Base-by-base conservation (phyloP, 495 filamentous ascomycete species). In the Hamigera avellanea region DNA sequence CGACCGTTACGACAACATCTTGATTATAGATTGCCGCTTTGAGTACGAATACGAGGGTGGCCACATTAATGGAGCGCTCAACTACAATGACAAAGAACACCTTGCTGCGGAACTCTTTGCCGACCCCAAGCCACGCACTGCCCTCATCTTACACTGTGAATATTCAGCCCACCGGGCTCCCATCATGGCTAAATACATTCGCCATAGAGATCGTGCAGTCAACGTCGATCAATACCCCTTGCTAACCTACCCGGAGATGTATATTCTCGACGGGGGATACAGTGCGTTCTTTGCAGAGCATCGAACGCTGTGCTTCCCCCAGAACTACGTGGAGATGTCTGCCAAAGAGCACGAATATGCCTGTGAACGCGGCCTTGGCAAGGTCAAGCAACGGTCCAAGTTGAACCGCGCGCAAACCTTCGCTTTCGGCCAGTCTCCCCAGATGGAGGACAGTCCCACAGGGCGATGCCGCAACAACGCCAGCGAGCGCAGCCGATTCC, bases 1-100 rank as follows among this genome's bases (percentile, higher is more conserved):
- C 39, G 67, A 75, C 12, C 47, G 71, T 1, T 96, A 79, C 49
- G 77, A 83, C 35, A 72, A 85, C 41, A 77, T 81, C 43, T 70
- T 91, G 55, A 66, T 99, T 45, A 76, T 99, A 35, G 93, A 99
- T 50, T 99, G 93, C 53, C 83, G 91, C 8, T 99, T 99, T 54
- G 93, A 96, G 59, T 99, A 96, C 56, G 93, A 99, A 60, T 99
- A 88, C 56, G 80, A 93, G 19, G 93, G 93, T 30, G 93, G 93
- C 13, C 93, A 99, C 52, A 94, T 99, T 43, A 71, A 83, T 33
- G 82, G 83, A 0, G 93, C 93, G 21, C 62, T 93, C 49, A 99
- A 99, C 62, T 86, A 82, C 64, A 95, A 95, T 53, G 84, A 94
- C 59, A 96, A 94, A 59, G 89, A 96, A 44, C 56, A 76, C 19